A percentile compares a stretch with the other conserved stretches of the same genome.
phyloP scores from a whole-genome alignment of 176 grass and related monocot genomes.

The Triticum dicoccoides region DNA sequence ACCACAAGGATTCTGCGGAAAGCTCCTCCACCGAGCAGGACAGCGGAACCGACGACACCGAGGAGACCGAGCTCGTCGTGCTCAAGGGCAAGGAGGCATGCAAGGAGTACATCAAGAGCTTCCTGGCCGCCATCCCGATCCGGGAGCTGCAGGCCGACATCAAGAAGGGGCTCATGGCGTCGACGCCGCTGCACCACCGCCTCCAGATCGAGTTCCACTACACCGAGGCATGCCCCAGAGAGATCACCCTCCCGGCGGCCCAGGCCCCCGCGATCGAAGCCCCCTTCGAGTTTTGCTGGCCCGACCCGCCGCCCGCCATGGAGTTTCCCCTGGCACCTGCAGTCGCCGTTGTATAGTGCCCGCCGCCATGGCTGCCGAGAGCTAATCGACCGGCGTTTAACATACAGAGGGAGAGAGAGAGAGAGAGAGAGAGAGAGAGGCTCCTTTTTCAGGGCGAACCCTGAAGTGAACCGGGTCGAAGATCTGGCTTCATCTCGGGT shows the following conservation, averaged over 20 bases:
- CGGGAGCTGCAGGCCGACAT: conserved; percentile 87
- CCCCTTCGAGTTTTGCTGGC: conserved; percentile 49
- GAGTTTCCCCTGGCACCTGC: conserved; percentile 4
- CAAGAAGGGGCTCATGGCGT: conserved; percentile 79
- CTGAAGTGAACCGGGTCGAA: conserved; percentile 50
- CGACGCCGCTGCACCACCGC: conserved; percentile 63
- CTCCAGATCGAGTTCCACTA: conserved; percentile 97
- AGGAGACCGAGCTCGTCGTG: conserved; percentile 45
- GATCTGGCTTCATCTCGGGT: conserved; percentile 52
- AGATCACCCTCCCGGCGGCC: neutral
- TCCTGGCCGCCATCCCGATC: conserved; percentile 89
- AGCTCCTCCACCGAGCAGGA: conserved; percentile 34
- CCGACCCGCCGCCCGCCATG: conserved; percentile 29
- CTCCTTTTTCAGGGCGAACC: conserved; percentile 18
- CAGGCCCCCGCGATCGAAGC: conserved; percentile 9
- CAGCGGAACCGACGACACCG: neutral
- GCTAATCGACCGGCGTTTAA: conserved; percentile 6
- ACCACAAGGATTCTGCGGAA: conserved; percentile 20
- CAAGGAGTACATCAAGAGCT: conserved; percentile 96
- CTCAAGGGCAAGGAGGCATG: conserved; percentile 77
- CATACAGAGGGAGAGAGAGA: conserved; percentile 39
- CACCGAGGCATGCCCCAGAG: conserved; percentile 39
- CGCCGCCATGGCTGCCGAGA: neutral
- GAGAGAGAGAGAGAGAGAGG: conserved; percentile 38
- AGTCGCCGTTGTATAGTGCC: conserved; percentile 32